These are phyloP conservation scores for Globisporangium heterothallicum DNA, from an alignment of 352 stramenopile species.

Conservation along the genomic window DNA sequence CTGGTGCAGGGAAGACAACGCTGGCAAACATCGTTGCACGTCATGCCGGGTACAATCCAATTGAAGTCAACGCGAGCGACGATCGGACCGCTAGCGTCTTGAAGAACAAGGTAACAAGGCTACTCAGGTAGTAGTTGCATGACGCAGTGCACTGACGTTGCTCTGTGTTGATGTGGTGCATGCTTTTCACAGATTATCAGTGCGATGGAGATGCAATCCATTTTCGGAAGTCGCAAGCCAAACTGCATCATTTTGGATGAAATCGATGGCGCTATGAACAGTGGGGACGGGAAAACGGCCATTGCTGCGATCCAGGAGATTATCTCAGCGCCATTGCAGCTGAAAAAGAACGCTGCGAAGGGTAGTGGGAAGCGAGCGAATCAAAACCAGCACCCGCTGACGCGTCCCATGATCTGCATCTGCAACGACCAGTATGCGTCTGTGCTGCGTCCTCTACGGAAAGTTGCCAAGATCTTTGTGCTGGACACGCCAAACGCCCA, in stretches of 20 bases:
- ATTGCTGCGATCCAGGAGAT: slow-evolving; percentile 93
- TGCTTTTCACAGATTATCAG: slow-evolving; percentile 57
- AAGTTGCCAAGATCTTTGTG: slow-evolving; percentile 92
- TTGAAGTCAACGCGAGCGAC: slow-evolving; percentile 98
- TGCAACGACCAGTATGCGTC: slow-evolving; percentile 98
- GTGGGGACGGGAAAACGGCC: slow-evolving; percentile 74
- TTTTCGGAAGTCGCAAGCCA: slow-evolving; percentile 83
- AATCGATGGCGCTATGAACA: slow-evolving; percentile 94
- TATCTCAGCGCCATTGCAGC: slow-evolving; percentile 74
- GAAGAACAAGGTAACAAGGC: slow-evolving; percentile 88
- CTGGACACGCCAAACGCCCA: slow-evolving; percentile 81
- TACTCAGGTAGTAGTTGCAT: no score
- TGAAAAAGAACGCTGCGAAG: slow-evolving; percentile 30
- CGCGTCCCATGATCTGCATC: slow-evolving; percentile 96
- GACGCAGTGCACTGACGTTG: no score
- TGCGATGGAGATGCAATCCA: slow-evolving; percentile 91
- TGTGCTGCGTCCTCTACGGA: slow-evolving; percentile 91
- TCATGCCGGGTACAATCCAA: slow-evolving; percentile 95
- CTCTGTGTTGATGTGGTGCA: no score
- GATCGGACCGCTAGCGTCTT: slow-evolving; percentile 91
- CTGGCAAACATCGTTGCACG: slow-evolving; percentile 94
- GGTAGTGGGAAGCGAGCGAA: slow-evolving; percentile 21
- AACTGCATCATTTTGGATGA: slow-evolving; percentile 99
- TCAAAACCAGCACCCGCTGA: slow-evolving; percentile 70
- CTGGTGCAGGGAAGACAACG: slow-evolving; percentile 95